phyloP scores from a whole-genome alignment of 2,329 filamentous ascomycete species.

The Sclerotinia subarctica region DNA sequence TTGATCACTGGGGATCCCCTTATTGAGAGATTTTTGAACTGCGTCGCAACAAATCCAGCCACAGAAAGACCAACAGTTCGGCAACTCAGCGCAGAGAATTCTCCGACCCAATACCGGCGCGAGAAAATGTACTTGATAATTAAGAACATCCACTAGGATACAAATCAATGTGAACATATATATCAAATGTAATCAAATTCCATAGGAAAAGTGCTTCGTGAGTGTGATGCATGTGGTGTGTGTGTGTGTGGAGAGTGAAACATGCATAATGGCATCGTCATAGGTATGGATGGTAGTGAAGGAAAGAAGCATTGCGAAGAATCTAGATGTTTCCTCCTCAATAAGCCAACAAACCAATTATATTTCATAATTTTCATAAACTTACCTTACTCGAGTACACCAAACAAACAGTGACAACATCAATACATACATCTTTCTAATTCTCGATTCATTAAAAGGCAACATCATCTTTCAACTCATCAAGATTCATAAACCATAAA shows the following conservation, averaged over 20 bases:
- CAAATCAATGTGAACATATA: no score
- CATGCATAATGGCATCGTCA: background rate
- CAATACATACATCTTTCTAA: background rate
- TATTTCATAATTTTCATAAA: background rate
- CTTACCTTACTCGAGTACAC: background rate
- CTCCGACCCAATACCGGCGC: no score
- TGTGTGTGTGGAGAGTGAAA: background rate
- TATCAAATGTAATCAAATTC: no score
- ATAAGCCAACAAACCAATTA: slow-evolving; percentile 13
- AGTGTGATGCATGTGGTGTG: background rate
- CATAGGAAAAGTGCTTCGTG: no score
- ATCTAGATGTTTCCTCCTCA: slow-evolving; percentile 19
- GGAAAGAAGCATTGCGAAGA: slow-evolving; percentile 10
- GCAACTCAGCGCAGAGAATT: background rate
- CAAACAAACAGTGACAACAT: background rate
- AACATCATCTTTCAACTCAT: background rate
- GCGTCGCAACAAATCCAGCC: background rate
- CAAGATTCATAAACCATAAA: background rate
- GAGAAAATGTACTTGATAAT: background rate
- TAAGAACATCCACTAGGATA: background rate
- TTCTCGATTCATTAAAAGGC: background rate
- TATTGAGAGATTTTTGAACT: background rate
- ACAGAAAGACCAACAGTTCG: background rate
- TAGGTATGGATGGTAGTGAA: background rate
- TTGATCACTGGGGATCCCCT: background rate